These are phyloP conservation scores for Pythium oligandrum DNA, from an alignment of 352 stramenopile genomes.

Conservation along the genomic window DNA sequence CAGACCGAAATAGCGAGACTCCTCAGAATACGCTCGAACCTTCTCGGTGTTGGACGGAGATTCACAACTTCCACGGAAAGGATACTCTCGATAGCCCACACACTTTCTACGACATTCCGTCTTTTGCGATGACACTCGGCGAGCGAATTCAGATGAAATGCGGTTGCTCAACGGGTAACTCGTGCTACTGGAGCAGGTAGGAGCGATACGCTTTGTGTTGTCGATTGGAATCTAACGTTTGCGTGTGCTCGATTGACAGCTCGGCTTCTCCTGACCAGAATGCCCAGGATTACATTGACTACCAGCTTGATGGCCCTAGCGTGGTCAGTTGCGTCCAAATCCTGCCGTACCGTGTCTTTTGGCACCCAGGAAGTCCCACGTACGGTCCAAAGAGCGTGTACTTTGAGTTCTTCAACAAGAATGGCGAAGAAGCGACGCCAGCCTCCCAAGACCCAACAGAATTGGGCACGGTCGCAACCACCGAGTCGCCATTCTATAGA, in stretches of 20 bases:
- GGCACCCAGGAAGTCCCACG: slow-evolving; percentile 65
- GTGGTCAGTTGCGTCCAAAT: slow-evolving; percentile 61
- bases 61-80: slow-evolving; percentile 27
- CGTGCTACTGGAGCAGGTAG: slow-evolving; percentile 84
- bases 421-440: not conserved
- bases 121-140: slow-evolving; percentile 45
- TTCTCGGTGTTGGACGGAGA: slow-evolving; percentile 61
- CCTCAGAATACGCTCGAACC: slow-evolving; percentile 52
- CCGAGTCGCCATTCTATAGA: slow-evolving; percentile 38
- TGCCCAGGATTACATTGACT: slow-evolving; percentile 73
- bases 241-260: slow-evolving; percentile 11
- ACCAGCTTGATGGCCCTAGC: slow-evolving; percentile 46
- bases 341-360: slow-evolving; percentile 78
- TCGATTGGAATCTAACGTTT: slow-evolving; percentile 2
- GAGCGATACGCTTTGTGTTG: not conserved
- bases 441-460: not conserved
- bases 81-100: slow-evolving; percentile 27
- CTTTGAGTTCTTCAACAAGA: slow-evolving; percentile 60
- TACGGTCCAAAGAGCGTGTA: slow-evolving; percentile 64
- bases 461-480: slow-evolving; percentile 1
- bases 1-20: slow-evolving; percentile 19
- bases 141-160: slow-evolving; percentile 63
- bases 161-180: slow-evolving; percentile 64
- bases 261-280: slow-evolving; percentile 57
- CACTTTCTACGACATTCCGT: slow-evolving; percentile 25